Base-by-base conservation (phyloP, 148 eudicot genomes). In the Rhododendron ferrugineum region DNA sequence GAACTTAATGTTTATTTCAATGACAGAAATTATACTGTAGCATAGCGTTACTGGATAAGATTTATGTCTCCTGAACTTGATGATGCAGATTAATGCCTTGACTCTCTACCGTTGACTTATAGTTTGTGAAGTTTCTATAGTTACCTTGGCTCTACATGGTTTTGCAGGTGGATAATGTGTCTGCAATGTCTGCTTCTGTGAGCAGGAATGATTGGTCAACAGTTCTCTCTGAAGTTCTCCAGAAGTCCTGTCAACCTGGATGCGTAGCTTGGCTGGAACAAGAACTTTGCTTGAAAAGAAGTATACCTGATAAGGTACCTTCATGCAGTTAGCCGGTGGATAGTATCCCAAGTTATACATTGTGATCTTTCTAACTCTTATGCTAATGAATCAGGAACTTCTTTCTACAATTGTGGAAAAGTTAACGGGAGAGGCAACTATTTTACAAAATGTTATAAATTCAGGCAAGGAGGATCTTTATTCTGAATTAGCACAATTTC, bases 381-480 rank as follows among this genome's bases (percentile, higher is more conserved):
- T 68, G 88, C 32, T 5, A 16, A 26, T 64, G 6, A 40, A 54
- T 84, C 88, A 97, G 98, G 96, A 80, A 68, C 90, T 94, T 87
- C 88, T 93, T 85, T 85, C 92, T 83, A 82, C 83, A 70, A 85
- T 91, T 93, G 90, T 92, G 54, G 95, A 90, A 81, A 97, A 94
- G 88, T 85, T 97, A 79, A 91, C 83, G 73, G 92, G 92, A 87
- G 89, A 91, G 79, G 91, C 91, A 68, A 80, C 81, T 84, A 89
- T 92, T 81, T 73, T 88, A 75, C 90, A 89, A 78, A 89, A 89
- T 75, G 86, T 96, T 28, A 89, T 84, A 79, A 94, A 89, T 85
- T 91, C 92, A 36, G 96, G 99, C 83, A 96, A 96, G 91, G 92
- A 91, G 87, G 92, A 92, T 66, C 92, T 97, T 44, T 97, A 92